These are phyloP conservation scores for Plasmodium coatneyi DNA, from an alignment of 169 alveolate genomes.

Conservation along the genomic window DNA sequence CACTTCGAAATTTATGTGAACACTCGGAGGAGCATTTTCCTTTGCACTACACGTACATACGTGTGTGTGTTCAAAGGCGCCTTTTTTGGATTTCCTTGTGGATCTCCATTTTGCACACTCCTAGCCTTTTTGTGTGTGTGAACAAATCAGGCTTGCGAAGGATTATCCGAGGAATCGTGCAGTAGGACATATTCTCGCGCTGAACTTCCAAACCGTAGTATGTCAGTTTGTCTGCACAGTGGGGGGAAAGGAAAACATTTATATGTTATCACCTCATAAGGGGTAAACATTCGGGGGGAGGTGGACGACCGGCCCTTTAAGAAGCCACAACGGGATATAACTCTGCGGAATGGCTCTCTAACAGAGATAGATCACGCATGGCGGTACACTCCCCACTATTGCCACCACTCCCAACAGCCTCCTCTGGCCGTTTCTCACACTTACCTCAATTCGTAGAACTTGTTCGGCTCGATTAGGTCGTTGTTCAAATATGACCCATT, in stretches of 20 bases:
- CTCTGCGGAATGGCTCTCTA: not conserved
- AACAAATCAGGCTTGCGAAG: not conserved
- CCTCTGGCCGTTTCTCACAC: not conserved
- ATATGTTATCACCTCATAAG: not conserved
- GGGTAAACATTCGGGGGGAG: not conserved
- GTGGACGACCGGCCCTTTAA: not conserved
- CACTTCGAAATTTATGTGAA: not conserved
- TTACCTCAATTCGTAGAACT: conserved; percentile 92
- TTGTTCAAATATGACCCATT: conserved; percentile 95
- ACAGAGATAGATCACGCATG: not conserved
- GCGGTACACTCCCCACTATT: not conserved
- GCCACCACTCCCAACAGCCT: not conserved
- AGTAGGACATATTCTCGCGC: conserved; percentile 49
- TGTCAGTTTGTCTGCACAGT: conserved; percentile 27
- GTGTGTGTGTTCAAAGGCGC: not conserved
- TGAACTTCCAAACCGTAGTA: conserved; percentile 62
- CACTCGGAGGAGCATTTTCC: not conserved
- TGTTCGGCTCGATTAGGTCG: conserved; percentile 90
- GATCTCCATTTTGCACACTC: not conserved
- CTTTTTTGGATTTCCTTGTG: not conserved
- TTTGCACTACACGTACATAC: not conserved
- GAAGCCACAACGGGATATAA: not conserved
- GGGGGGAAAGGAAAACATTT: not conserved
- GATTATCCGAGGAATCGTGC: conserved; percentile 9
- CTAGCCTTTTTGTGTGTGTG: conserved; percentile 11